phyloP scores from a whole-genome alignment of 208 protist genomes.

The Leishmania lainsoni region DNA sequence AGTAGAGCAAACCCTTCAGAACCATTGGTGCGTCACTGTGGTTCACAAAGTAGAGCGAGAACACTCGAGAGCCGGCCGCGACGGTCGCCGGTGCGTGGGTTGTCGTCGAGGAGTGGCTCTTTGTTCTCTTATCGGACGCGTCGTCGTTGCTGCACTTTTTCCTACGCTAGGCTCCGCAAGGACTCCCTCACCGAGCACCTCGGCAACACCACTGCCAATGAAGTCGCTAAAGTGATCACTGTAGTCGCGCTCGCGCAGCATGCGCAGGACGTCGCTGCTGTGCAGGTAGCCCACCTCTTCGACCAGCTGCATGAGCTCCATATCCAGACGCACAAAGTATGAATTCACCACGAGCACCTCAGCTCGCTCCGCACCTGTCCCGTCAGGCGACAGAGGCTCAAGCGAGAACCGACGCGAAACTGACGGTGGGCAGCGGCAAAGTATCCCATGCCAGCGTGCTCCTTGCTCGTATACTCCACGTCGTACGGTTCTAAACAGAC shows the following conservation, averaged over 20 bases:
- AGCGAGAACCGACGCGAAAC: constrained; percentile 55
- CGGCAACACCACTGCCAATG: constrained; percentile 13
- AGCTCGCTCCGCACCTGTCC: constrained; percentile 11
- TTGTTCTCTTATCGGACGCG: not conserved
- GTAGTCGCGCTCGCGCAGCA: constrained; percentile 49
- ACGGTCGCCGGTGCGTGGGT: not conserved
- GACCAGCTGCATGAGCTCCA: constrained; percentile 52
- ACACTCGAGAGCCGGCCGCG: constrained; percentile 27
- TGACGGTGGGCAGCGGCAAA: constrained; percentile 64
- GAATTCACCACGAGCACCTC: constrained; percentile 63
- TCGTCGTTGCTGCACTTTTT: not conserved
- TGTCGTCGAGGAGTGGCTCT: not conserved
- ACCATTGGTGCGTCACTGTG: constrained; percentile 50
- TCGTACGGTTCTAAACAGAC: constrained; percentile 63
- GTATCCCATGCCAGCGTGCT: constrained; percentile 37
- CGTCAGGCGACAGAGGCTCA: constrained; percentile 16
- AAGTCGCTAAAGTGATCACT: constrained; percentile 26
- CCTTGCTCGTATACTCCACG: constrained; percentile 30
- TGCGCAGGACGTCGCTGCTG: constrained; percentile 49
- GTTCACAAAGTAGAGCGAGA: constrained; percentile 70
- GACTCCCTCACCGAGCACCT: constrained; percentile 13
- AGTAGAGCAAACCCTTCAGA: constrained; percentile 85
- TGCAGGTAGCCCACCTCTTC: constrained; percentile 74
- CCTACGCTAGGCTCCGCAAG: not conserved
- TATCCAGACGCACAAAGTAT: constrained; percentile 68